Evolutionary conservation across 768 basidiomycete genomes (phyloP).

Genomic region (Hemileccinum impolitum): DNA sequence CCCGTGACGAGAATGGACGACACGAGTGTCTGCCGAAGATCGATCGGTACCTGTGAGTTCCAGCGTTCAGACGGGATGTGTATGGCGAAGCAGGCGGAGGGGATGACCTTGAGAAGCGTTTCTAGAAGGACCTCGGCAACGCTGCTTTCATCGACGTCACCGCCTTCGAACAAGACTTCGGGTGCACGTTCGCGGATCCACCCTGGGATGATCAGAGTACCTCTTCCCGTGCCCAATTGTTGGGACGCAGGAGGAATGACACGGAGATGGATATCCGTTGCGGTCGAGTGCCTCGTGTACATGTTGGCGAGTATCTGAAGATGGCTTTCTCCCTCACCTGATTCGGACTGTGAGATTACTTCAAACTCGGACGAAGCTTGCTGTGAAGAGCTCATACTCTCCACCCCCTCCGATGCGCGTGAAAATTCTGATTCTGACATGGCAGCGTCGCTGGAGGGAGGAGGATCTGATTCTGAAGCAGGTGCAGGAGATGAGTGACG

Average conservation of each 20-base stretch:
- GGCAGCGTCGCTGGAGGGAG: constrained; percentile 52
- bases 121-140: constrained; percentile 81
- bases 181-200: constrained; percentile 93
- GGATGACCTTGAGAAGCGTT: constrained; percentile 67
- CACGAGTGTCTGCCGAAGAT: constrained; percentile 80
- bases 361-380: constrained; percentile 54
- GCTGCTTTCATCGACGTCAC: constrained; percentile 84
- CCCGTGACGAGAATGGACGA: constrained; percentile 85
- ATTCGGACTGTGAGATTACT: constrained; percentile 39
- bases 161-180: constrained; percentile 87
- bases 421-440: constrained; percentile 69
- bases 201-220: constrained; percentile 83
- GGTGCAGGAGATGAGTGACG: constrained; percentile 31
- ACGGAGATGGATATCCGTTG: constrained; percentile 67
- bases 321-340: constrained; percentile 21
- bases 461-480: constrained; percentile 38
- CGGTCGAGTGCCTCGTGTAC: constrained; percentile 75
- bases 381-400: constrained; percentile 48
- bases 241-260: constrained; percentile 66
- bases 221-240: constrained; percentile 68
- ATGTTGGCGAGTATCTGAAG: constrained; percentile 65
- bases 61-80: background rate
- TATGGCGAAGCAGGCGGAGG: background rate
- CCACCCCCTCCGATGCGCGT: constrained; percentile 44
- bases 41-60: constrained; percentile 69